Base-by-base conservation (phyloP, 2,329 filamentous ascomycete genomes). In the Ceratocystis huliohia region DNA sequence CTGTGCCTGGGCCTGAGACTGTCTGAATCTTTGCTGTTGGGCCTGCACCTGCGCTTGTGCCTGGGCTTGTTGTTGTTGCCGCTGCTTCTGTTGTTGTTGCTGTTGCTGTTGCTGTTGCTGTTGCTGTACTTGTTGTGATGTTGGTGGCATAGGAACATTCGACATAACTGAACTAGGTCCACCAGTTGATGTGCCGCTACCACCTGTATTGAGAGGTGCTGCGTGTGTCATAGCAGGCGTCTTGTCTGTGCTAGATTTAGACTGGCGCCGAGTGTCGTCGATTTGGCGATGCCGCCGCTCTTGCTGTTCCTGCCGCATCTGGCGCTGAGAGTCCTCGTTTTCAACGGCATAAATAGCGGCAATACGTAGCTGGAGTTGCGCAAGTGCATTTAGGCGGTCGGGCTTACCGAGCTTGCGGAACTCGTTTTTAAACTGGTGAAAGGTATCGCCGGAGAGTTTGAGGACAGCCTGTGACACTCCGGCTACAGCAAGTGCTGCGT, bases 271-370 rank as follows among this genome's bases (percentile, higher is more conserved):
- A 4, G 65, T 70, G 15, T 76, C 72, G 22, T 78, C 77, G 3
- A 77, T 73, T 61, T 77, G 73, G 17, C 71, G 72, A 66, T 78
- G 75, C 2, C 76, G 73, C 67, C 72, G 74, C 50, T 77, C 73
- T 63, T 76, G 75, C 3, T 73, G 73, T 7, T 77, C 75, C 62
- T 75, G 74, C 20, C 77, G 73, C 64, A 73, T 72, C 63, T 76
- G 74, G 10, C 77, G 73, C 69, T 78, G 77, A 62, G 75, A 68
- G 50, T 78, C 77, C 68, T 79, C 77, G 68, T 78, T 79, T 61
- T 79, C 76, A 1, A 79, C 73, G 10, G 77, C 77, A 64, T 78
- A 79, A 13, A 79, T 77, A 57, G 77, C 77, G 6, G 77, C 77
- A 25, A 79, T 73, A 15, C 77, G 72, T 13, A 79, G 72, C 66